These are phyloP conservation scores for Colletotrichum eleusines DNA, from an alignment of 2,329 filamentous ascomycete species.

Conservation along the genomic window DNA sequence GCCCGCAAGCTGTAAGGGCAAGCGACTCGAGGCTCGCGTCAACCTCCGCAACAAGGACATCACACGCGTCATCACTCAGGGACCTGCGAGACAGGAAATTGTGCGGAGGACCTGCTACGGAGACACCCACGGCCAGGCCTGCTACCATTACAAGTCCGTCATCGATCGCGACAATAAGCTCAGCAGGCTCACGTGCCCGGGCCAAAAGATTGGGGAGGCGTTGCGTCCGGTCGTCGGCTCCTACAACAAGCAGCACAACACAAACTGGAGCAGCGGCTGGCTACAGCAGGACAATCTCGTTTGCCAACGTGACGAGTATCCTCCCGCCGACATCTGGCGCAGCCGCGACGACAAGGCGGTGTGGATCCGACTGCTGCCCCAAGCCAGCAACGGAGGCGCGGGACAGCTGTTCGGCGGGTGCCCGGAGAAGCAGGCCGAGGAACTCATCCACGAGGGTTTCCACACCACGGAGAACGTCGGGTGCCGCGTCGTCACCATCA, in stretches of 20 bases:
- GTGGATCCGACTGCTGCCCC: constrained; percentile 11
- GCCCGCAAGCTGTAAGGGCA: constrained; percentile 6
- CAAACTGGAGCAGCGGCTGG: constrained; percentile 25
- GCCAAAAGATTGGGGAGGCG: constrained; percentile 11
- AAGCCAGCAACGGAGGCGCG: constrained; percentile 4
- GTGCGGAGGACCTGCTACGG: constrained; percentile 9
- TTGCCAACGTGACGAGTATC: constrained; percentile 33
- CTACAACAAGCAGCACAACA: constrained; percentile 17
- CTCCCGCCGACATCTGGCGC: constrained; percentile 30
- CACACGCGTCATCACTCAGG: constrained; percentile 5
- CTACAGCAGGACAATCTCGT: constrained; percentile 4
- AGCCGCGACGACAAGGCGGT: constrained; percentile 10
- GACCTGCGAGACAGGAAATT: constrained; percentile 8
- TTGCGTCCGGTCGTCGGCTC: constrained; percentile 7
- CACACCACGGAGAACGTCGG: constrained; percentile 4
- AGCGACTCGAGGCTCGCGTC: constrained; percentile 6
- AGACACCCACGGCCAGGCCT: constrained; percentile 19
- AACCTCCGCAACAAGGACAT: neutral
- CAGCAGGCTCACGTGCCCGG: constrained; percentile 18
- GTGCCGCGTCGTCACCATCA: constrained; percentile 6
- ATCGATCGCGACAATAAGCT: constrained; percentile 9
- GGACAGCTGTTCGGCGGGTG: constrained; percentile 7
- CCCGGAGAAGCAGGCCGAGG: neutral
- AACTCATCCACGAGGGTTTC: constrained; percentile 3
- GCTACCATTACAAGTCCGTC: constrained; percentile 30